Base-by-base conservation (phyloP, 192 early-diverging fungal genomes). In the Backusella sp. region DNA sequence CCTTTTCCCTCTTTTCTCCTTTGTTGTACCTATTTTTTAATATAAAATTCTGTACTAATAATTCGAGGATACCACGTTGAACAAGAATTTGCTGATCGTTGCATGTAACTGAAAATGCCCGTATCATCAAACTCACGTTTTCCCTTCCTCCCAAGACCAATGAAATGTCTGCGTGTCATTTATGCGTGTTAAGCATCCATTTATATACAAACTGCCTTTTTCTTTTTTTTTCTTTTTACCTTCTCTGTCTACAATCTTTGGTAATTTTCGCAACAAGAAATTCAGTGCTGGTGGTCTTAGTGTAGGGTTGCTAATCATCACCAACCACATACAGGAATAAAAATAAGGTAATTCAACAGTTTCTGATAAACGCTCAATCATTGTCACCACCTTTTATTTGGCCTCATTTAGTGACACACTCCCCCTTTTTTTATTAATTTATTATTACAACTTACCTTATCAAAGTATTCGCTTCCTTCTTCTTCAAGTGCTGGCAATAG, bases 401-500 rank as follows among this genome's bases (percentile, higher is more conserved):
- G 3, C 37, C 8, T 32, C 37, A 59, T 59, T 59, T 23, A 28
- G 7, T 79, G 4, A 35, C 0, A 36, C 37, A 23, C 23, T 17
- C 11, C 30, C 21, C 12, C 30, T 34, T 7, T 35, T 14, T 34
- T 7, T 35, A n/a, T n/a, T 8, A 26, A 73, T 3, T 59, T 35
- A 12, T 56, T 26, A 32, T 32, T 32, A 32, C 34, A 39, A 59
- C 85, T 78, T 34, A 94, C 94, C 70, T 90, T 87, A 56, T 92
- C 91, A 78, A 93, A 94, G 70, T 88, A 91, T 75, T 98, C 96
- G 77, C 87, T 92, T 28, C 90, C 91, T 76, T 96, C 96, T 72
- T 97, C 97, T 72, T 98, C 97, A 4, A 97, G 80, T 6, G 89
- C 93, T 6, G 95, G 92, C 62, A 97, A 83, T 21, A 98, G 70